Conservation (phyloP, 441 rosid species). For the Corymbia calophylla region DNA sequence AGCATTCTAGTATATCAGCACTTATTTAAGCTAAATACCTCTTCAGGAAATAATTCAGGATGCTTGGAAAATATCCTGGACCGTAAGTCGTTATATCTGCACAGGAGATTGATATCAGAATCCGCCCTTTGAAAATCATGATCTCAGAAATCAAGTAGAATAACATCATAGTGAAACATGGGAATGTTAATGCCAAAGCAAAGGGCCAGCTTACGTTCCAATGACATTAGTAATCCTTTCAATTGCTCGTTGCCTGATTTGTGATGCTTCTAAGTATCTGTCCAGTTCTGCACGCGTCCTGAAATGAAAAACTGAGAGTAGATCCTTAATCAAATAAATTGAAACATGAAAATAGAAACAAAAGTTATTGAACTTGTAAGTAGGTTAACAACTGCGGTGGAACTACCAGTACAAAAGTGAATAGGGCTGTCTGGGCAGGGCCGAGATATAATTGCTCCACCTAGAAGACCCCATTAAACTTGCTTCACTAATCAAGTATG, state of each 20-base stretch:
- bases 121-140: not conserved
- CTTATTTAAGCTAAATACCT: slow-evolving; percentile 33
- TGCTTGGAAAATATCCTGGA: slow-evolving; percentile 82
- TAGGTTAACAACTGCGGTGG: not conserved
- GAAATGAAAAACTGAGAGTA: slow-evolving; percentile 58
- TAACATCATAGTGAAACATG: not conserved
- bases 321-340: slow-evolving; percentile 21
- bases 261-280: slow-evolving; percentile 93
- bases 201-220: slow-evolving; percentile 54
- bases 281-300: slow-evolving; percentile 92
- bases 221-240: slow-evolving; percentile 82
- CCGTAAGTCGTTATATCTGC: slow-evolving; percentile 77
- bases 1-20: not conserved
- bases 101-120: not conserved
- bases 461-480: slow-evolving; percentile 63
- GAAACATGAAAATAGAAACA: slow-evolving; percentile 9
- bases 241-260: slow-evolving; percentile 83
- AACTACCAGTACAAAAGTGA: slow-evolving; percentile 83
- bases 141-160: not conserved
- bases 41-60: slow-evolving; percentile 82
- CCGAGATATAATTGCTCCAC: slow-evolving; percentile 89
- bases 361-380: not conserved
- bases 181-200: not conserved
- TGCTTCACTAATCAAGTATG: slow-evolving; percentile 90
- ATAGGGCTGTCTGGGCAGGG: slow-evolving; percentile 88